A percentile compares a stretch with the other conserved stretches of the same genome.
phyloP scores from a whole-genome alignment of 1,284 basidiomycete genomes.

The Pyrrhoderma noxium region DNA sequence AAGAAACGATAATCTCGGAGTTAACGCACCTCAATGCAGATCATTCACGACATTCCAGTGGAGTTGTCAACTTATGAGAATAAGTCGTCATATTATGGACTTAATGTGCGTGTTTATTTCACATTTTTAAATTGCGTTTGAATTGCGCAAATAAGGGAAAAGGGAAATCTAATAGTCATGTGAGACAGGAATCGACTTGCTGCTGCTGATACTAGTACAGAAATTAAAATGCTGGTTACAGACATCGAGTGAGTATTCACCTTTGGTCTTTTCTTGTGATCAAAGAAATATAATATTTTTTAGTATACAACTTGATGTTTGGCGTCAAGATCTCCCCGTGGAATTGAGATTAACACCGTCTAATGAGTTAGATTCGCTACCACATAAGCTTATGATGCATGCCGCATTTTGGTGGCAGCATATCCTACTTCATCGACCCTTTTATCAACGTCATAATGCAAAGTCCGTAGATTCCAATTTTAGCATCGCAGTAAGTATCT shows the following conservation, averaged over 20 bases:
- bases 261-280: neutral
- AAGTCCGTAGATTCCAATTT: conserved; percentile 38
- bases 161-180: neutral
- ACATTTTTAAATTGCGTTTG: neutral
- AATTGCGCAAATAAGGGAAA: too few species aligned
- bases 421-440: conserved; percentile 59
- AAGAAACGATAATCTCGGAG: neutral
- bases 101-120: conserved; percentile 40
- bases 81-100: conserved; percentile 50
- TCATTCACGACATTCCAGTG: conserved; percentile 46
- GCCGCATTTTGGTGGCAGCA: conserved; percentile 57
- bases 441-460: conserved; percentile 43
- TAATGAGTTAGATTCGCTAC: conserved; percentile 42
- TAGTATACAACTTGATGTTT: conserved; percentile 53
- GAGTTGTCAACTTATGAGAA: conserved; percentile 46
- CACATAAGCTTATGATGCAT: conserved; percentile 59
- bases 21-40: conserved; percentile 16
- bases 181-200: conserved; percentile 36
- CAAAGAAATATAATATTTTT: neutral
- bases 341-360: conserved; percentile 48
- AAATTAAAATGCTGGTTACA: conserved; percentile 40
- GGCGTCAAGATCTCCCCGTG: conserved; percentile 48
- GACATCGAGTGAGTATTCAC: conserved; percentile 41
- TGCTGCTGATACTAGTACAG: conserved; percentile 31
- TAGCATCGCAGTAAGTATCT: conserved; percentile 39